Percentiles rank a stretch among this genome's conserved stretches.
Conservation (phyloP, 2,329 filamentous ascomycete species). For the Penicillium palitans region DNA sequence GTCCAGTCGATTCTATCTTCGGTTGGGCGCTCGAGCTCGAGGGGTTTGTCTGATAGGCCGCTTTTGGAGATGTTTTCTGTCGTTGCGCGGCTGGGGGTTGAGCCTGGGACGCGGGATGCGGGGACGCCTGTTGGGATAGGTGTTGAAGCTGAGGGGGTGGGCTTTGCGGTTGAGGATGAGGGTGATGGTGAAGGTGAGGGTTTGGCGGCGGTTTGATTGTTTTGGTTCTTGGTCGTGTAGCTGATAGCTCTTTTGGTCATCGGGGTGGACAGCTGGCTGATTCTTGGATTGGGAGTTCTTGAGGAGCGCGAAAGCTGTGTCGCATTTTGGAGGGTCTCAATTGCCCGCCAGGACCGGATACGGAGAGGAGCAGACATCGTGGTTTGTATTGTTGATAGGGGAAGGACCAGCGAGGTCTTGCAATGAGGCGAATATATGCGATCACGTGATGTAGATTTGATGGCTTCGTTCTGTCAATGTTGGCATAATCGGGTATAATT, state of each 20-base stretch:
- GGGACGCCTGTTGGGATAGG: constrained; percentile 14
- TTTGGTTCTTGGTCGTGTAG: constrained; percentile 18
- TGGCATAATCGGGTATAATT: not conserved
- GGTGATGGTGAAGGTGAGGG: constrained; percentile 11
- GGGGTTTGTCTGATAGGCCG: constrained; percentile 39
- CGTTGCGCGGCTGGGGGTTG: constrained; percentile 32
- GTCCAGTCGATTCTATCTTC: constrained; percentile 72
- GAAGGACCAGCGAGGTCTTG: constrained; percentile 11
- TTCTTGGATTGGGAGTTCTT: constrained; percentile 4
- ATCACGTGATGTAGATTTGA: constrained; percentile 28
- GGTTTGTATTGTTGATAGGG: constrained; percentile 9
- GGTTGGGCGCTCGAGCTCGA: constrained; percentile 29
- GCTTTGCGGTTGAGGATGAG: not conserved
- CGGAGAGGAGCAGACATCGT: constrained; percentile 28
- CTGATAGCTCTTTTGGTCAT: constrained; percentile 17
- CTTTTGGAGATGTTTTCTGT: constrained; percentile 42
- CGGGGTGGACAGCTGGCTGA: constrained; percentile 9
- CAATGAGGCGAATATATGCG: not conserved
- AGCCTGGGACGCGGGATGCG: constrained; percentile 20
- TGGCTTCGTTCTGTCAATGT: not conserved
- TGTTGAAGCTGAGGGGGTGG: constrained; percentile 11
- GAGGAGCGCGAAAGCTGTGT: constrained; percentile 15
- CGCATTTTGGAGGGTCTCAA: constrained; percentile 21
- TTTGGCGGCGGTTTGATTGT: constrained; percentile 12
- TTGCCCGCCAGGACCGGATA: constrained; percentile 21